These are phyloP conservation scores for Stephanodiscus minutulus DNA, from an alignment of 108 stramenopile species.

Conservation along the genomic window DNA sequence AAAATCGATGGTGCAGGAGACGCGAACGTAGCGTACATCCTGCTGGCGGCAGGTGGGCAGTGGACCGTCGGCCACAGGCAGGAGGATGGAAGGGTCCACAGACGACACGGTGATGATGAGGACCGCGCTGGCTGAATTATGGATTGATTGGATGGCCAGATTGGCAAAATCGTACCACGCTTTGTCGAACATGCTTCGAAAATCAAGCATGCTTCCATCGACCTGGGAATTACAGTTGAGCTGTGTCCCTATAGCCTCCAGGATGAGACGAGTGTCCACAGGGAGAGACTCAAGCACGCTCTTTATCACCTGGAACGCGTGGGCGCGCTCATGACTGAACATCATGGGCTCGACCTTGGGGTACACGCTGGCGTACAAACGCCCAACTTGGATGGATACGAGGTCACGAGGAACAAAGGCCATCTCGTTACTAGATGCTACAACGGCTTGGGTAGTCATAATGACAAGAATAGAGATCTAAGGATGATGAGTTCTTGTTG, in stretches of 20 bases:
- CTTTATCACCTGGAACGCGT: not conserved
- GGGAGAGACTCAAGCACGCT: not conserved
- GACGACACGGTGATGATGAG: not conserved
- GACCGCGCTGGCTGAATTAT: not conserved
- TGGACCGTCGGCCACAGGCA: not conserved
- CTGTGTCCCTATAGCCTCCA: not conserved
- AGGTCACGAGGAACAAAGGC: not conserved
- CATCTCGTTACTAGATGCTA: too few species aligned
- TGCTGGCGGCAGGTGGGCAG: not conserved
- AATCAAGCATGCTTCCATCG: not conserved
- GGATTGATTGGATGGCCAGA: not conserved
- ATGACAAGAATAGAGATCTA: not conserved
- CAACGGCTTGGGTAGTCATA: too few species aligned
- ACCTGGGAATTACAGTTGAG: not conserved
- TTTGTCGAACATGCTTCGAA: not conserved
- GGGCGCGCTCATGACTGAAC: not conserved
- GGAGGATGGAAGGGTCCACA: not conserved
- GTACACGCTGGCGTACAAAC: not conserved
- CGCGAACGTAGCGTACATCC: not conserved
- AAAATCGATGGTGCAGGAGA: not conserved
- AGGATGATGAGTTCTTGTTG: slow-evolving; percentile 21
- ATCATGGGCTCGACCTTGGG: not conserved
- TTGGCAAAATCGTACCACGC: not conserved
- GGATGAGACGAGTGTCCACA: not conserved
- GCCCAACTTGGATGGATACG: not conserved